These are phyloP conservation scores for Coniochaeta sp. DNA, from an alignment of 2,329 filamentous ascomycete genomes.

Conservation along the genomic window DNA sequence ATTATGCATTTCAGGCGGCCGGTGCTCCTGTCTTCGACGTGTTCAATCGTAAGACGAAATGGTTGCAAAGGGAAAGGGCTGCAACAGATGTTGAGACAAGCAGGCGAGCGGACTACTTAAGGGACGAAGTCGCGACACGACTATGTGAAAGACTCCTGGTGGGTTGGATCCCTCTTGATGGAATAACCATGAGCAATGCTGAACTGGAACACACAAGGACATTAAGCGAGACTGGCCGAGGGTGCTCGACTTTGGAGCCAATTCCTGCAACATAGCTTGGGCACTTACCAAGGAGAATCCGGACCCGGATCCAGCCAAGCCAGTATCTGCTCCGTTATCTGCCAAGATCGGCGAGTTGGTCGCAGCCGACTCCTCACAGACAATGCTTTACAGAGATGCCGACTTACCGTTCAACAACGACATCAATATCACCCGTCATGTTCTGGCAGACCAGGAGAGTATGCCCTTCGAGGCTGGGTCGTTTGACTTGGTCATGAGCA, in stretches of 20 bases:
- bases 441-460: constrained; percentile 65
- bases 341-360: constrained; percentile 66
- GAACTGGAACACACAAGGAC: constrained; percentile 46
- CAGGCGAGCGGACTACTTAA: constrained; percentile 81
- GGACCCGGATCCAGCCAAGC: constrained; percentile 48
- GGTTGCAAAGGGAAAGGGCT: constrained; percentile 83
- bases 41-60: constrained; percentile 85
- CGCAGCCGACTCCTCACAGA: constrained; percentile 72
- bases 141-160: constrained; percentile 81
- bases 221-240: constrained; percentile 82
- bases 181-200: not conserved
- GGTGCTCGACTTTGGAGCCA: constrained; percentile 88
- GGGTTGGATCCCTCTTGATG: constrained; percentile 11
- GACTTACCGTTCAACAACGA: constrained; percentile 66
- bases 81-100: constrained; percentile 63
- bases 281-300: constrained; percentile 66
- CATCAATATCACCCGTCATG: constrained; percentile 64
- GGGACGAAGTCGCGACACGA: constrained; percentile 81
- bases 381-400: constrained; percentile 73
- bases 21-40: constrained; percentile 77
- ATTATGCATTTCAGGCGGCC: constrained; percentile 71
- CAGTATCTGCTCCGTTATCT: constrained; percentile 58
- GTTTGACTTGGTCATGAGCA: constrained; percentile 88
- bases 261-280: constrained; percentile 88
- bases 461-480: constrained; percentile 68